Evolutionary conservation across 2,329 filamentous ascomycete species (phyloP).

Genomic region (Cladorrhinum sp.): DNA sequence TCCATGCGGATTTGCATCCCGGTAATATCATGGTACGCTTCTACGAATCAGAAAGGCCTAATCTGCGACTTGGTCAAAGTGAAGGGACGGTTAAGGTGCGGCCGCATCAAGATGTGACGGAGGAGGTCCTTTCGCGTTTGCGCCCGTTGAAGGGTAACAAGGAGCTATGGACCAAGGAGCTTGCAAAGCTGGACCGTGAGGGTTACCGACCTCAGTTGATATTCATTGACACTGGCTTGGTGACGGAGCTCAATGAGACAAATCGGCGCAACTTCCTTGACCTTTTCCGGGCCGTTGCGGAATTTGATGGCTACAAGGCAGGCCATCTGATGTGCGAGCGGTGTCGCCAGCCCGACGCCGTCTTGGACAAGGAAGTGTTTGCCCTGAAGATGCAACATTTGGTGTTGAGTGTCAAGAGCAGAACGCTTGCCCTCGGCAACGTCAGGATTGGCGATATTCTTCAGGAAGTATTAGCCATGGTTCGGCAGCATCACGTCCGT

Average conservation of each 20-base stretch:
- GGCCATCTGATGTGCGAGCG: constrained; percentile 95
- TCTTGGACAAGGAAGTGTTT: constrained; percentile 86
- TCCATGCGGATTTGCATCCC: constrained; percentile 93
- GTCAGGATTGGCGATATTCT: constrained; percentile 96
- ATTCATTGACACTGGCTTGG: constrained; percentile 94
- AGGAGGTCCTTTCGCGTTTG: constrained; percentile 77
- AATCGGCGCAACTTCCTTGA: constrained; percentile 92
- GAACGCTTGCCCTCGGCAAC: constrained; percentile 86
- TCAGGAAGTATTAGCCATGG: constrained; percentile 87
- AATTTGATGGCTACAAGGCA: constrained; percentile 95
- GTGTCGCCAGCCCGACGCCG: constrained; percentile 86
- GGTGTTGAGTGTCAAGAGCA: constrained; percentile 83
- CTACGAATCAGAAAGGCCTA: constrained; percentile 75
- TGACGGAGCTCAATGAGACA: constrained; percentile 83
- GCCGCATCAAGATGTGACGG: constrained; percentile 71
- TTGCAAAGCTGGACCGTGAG: constrained; percentile 75
- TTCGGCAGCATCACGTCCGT: constrained; percentile 85
- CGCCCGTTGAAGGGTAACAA: constrained; percentile 64
- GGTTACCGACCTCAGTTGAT: constrained; percentile 92
- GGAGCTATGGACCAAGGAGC: constrained; percentile 71
- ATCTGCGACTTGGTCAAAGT: constrained; percentile 40
- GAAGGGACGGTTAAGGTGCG: constrained; percentile 29
- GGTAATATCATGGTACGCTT: constrained; percentile 99
- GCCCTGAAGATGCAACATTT: constrained; percentile 96
- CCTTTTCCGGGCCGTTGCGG: constrained; percentile 90